These are phyloP conservation scores for Omphalotus olearius DNA, from an alignment of 1,284 basidiomycete species.

Conservation along the genomic window DNA sequence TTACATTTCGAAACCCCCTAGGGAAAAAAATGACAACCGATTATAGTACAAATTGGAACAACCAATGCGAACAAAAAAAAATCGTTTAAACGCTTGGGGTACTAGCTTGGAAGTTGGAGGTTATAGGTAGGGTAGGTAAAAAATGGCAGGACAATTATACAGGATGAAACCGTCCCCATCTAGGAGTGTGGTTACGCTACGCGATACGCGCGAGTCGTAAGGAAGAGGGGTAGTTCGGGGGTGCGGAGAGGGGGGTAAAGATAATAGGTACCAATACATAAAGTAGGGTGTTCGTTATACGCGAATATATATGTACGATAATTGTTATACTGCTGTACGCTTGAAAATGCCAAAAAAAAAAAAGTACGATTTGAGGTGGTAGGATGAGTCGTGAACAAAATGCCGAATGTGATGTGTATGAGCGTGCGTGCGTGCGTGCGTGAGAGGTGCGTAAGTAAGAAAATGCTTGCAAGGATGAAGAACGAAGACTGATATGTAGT, in stretches of 20 bases:
- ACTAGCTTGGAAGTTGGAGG: too few species aligned
- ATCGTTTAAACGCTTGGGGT: too few species aligned
- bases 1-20: conserved; percentile 1
- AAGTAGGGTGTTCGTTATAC: not conserved
- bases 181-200: too few species aligned
- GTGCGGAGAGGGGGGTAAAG: not conserved
- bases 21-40: not conserved
- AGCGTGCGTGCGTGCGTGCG: not conserved
- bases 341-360: not conserved
- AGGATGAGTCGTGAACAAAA: not conserved
- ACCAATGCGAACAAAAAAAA: too few species aligned
- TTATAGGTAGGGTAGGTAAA: too few species aligned
- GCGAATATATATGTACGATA: conserved; percentile 8
- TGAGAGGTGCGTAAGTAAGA: not conserved
- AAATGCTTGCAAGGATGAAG: not conserved
- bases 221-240: too few species aligned
- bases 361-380: not conserved
- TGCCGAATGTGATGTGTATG: not conserved
- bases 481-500: not conserved
- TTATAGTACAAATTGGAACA: too few species aligned
- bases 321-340: conserved; percentile 1
- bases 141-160: too few species aligned
- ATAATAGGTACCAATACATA: conserved; percentile 4
- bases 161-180: too few species aligned
- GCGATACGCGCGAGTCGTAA: too few species aligned